Percentiles rank a stretch among this genome's conserved stretches.
phyloP scores from a whole-genome alignment of 768 basidiomycete genomes.

The Amanita pseudoporphyria region DNA sequence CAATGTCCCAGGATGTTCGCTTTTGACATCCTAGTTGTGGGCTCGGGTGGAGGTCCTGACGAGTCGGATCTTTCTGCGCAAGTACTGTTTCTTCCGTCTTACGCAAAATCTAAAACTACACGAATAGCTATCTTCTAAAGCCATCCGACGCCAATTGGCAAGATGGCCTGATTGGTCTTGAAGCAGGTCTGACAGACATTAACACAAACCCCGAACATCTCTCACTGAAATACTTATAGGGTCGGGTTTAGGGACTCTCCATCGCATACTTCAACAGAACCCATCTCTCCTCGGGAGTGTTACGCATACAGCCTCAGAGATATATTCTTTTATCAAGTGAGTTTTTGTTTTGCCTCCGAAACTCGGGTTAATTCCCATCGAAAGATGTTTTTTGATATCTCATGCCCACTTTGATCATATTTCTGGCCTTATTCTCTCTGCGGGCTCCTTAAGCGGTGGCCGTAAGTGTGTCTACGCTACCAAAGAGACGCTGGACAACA shows the following conservation, averaged over 20 bases:
- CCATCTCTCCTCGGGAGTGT: constrained; percentile 39
- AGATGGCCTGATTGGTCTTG: constrained; percentile 75
- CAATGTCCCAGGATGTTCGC: constrained; percentile 22
- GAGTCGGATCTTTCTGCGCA: constrained; percentile 87
- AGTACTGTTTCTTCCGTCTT: constrained; percentile 19
- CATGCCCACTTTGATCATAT: constrained; percentile 93
- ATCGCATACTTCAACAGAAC: constrained; percentile 44
- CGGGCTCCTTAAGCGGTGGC: constrained; percentile 60
- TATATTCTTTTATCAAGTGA: constrained; percentile 47
- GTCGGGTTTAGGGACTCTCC: constrained; percentile 76
- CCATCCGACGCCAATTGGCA: constrained; percentile 55
- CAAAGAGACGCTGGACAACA: constrained; percentile 50
- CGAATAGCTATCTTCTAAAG: constrained; percentile 79
- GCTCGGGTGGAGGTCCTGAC: constrained; percentile 79
- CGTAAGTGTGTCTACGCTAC: constrained; percentile 58
- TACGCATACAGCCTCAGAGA: constrained; percentile 32
- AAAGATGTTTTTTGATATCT: constrained; percentile 75
- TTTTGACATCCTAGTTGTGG: constrained; percentile 75
- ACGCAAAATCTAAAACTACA: constrained; percentile 10
- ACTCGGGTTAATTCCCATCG: constrained; percentile 3
- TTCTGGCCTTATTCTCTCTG: constrained; percentile 70
- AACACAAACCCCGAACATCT: not conserved
- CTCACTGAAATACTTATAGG: constrained; percentile 34
- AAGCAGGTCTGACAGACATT: constrained; percentile 58
- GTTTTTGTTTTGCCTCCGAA: constrained; percentile 8